Conservation (phyloP, 768 basidiomycete genomes). For the Russula emetica region DNA sequence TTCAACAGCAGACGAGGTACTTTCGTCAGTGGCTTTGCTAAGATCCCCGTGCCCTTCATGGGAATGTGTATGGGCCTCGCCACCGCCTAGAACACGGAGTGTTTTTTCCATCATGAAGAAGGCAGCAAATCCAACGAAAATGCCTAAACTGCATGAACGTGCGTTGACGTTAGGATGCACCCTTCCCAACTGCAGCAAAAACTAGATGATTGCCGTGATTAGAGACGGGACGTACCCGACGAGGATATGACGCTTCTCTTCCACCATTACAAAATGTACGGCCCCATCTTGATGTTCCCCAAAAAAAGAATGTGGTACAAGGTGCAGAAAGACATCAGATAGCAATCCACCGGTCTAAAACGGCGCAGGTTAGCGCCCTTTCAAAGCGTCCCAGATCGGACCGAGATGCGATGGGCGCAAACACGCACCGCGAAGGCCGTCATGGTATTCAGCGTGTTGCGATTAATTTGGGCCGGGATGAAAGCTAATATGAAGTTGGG, state of each 20-base stretch:
- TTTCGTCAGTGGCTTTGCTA: slow-evolving; percentile 33
- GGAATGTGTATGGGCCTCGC: slow-evolving; percentile 56
- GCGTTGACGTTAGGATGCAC: slow-evolving; percentile 19
- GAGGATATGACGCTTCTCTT: slow-evolving; percentile 87
- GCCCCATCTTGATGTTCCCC: slow-evolving; percentile 74
- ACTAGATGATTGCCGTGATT: slow-evolving; percentile 5
- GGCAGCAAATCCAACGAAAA: slow-evolving; percentile 81
- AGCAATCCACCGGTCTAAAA: slow-evolving; percentile 80
- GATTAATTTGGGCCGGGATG: slow-evolving; percentile 83
- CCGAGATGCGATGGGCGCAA: slow-evolving; percentile 2
- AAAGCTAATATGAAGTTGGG: slow-evolving; percentile 95
- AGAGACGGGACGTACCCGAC: slow-evolving; percentile 57
- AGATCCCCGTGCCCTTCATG: slow-evolving; percentile 46
- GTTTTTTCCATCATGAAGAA: slow-evolving; percentile 96
- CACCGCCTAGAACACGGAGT: slow-evolving; percentile 71
- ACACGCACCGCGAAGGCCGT: slow-evolving; percentile 80
- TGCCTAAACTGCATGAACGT: slow-evolving; percentile 53
- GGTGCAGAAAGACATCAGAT: slow-evolving; percentile 89
- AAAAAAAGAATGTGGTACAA: slow-evolving; percentile 89
- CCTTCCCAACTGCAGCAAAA: neutral
- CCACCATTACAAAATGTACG: slow-evolving; percentile 77
- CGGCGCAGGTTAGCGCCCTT: slow-evolving; percentile 8
- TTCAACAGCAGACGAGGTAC: slow-evolving; percentile 46
- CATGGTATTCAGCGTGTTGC: slow-evolving; percentile 86
- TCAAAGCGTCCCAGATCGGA: neutral